phyloP scores from a whole-genome alignment of 2,329 filamentous ascomycete species.

The Colletotrichum chlorophyti region DNA sequence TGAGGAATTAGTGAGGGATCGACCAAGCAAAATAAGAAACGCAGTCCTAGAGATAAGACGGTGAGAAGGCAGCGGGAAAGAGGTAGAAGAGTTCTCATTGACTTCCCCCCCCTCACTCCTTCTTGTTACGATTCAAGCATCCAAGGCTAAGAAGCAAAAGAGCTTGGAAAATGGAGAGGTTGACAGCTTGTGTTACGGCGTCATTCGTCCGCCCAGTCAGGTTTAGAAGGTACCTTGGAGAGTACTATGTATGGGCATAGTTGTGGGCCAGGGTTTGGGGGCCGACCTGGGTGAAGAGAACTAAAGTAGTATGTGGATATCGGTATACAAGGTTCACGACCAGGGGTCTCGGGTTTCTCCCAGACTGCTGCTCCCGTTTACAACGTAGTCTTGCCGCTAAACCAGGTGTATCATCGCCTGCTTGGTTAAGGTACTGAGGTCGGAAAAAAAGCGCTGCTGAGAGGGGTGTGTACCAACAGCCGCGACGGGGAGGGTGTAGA shows the following conservation, averaged over 20 bases:
- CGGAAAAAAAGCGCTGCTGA: not conserved
- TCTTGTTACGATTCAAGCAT: constrained; percentile 37
- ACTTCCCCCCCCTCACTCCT: not conserved
- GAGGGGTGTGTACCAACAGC: constrained; percentile 19
- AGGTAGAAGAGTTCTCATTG: not conserved
- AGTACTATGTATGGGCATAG: no score
- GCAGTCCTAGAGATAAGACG: constrained; percentile 1
- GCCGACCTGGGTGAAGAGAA: constrained; percentile 15
- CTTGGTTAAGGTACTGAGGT: constrained; percentile 17
- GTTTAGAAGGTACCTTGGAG: constrained; percentile 22
- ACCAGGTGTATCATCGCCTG: constrained; percentile 23
- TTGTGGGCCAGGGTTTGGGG: constrained; percentile 19
- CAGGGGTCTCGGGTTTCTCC: constrained; percentile 13
- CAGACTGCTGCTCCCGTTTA: no score
- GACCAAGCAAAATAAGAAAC: not conserved
- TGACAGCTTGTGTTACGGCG: constrained; percentile 28
- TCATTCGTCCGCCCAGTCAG: constrained; percentile 21
- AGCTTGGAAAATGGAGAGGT: constrained; percentile 29
- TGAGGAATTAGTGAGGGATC: not conserved
- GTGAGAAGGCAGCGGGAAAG: not conserved
- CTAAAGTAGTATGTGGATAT: no score
- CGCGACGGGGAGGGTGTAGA: constrained; percentile 18
- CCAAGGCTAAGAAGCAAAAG: not conserved
- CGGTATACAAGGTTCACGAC: not conserved
- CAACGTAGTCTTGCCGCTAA: constrained; percentile 14